Evolutionary conservation across 2,329 filamentous ascomycete genomes (phyloP), one percentile per base, ranked within the genome.

Genomic region (Talaromyces funiculosus): DNA sequence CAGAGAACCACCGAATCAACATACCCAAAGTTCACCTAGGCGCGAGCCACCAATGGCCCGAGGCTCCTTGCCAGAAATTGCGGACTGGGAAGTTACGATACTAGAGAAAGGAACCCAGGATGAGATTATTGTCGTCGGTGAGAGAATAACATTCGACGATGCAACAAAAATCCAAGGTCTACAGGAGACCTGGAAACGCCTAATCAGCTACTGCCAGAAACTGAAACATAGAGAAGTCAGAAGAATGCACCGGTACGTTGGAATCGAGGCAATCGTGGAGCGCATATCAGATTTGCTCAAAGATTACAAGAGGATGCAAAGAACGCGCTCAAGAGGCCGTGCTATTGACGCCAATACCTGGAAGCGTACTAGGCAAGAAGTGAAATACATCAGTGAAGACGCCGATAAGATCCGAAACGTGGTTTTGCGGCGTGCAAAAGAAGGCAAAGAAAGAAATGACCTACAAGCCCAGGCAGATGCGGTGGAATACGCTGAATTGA

Each of bases 401-500:
- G 49, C 59, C 7, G 51, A 49, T 22, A 22, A 31, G 10, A 51
- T 63, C 14, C 37, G 54, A n/a, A 6, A 20, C 1, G 54, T 53
- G 14, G 5, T 47, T 7, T 1, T 22, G 3, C 35, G 43, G 16
- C 62, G 55, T 20, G 62, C 59, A 5, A 37, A 29, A 14, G 29
- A 38, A 20, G 59, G 35, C 12, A 31, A 40, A 10, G 42, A 40
- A 9, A 24, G 10, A 5, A 40, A 61, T 37, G 42, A 59, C 26
- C 42, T 42, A 24, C 42, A 40, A n/a, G 29, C 43, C 18, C 54
- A 60, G 24, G 33, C 12, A n/a, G 43, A 62, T 29, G 64, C 56
- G 1, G 10, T n/a, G 16, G 53, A 57, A 38, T 56, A 69, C 10
- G 59, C 68, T 26, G 43, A 63, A 20, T 58, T 58, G 47, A 70